Evolutionary conservation across 2,329 filamentous ascomycete species (phyloP), one percentile per base, ranked within the genome.

Genomic region (Orbilia blumenaviensis): DNA sequence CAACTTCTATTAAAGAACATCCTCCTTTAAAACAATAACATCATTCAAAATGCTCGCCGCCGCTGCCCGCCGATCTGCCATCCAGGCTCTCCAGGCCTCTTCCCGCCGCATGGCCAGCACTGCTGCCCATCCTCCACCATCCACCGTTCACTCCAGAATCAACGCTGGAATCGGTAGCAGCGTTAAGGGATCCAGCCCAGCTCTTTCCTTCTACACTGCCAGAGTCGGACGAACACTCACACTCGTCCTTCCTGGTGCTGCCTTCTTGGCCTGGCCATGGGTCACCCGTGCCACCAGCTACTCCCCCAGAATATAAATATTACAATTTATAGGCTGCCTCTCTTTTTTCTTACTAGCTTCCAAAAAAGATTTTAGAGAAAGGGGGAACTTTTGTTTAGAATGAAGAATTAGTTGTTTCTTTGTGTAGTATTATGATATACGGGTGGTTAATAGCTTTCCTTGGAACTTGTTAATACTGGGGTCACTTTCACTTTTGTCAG

Each of bases 51-150:
- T 75, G 71, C 63, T 75, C n/a, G 63, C 71, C 42, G 58, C 71
- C 32, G 63, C 38, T 14, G 63, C 71, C 56, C 71, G 71, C 23
- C 71, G 71, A 29, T 29, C 63, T 32, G 71, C 63, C 63, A 6
- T 60, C 46, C 54, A 50, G 21, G 63, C 71, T 48, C 36, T 68
- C 56, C 63, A 68, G 21, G 38, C 69, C n/a, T 36, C 69, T 44
- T 61, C 69, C 44, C 71, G 71, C 62, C 71, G 71, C 44, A 52
- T 75, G 36, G 63, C 46, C 12, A 68, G 54, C 46, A 68, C 71
- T 6, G 36, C 46, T 16, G 54, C 69, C 14, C 63, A 68, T 25
- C n/a, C n/a, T n/a, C 54, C 52, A 18, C 63, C 71, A 46, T 75
- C 71, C 8, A 75, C 44, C 36, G 48, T 75, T 21, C 63, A 75